Base-by-base conservation (phyloP, 2,329 filamentous ascomycete genomes). In the Talaromyces sp. region DNA sequence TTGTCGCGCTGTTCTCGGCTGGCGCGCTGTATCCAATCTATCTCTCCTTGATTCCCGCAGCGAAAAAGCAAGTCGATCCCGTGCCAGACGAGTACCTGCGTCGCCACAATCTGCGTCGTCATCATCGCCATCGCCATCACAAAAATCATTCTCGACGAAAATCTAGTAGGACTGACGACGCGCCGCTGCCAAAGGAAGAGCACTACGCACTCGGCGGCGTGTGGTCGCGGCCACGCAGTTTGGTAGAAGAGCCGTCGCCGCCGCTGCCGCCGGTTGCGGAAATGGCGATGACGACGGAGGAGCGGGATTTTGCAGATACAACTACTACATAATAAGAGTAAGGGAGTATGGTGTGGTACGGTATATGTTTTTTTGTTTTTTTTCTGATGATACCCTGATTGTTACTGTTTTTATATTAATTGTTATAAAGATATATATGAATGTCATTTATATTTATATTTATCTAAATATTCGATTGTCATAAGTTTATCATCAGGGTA, bases 1-100 rank as follows among this genome's bases (percentile, higher is more conserved):
- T 82, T 4, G 72, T 83, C 12, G 82, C 82, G 0, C 74, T 79
- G 0, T 85, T 81, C 60, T 75, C 76, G 0, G 78, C 74, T 7
- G 83, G 82, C 0, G 70, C 76, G 6, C 63, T 85, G 5, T 82
- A 85, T 65, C 81, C 84, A 0, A 51, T 86, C 4, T 84, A 82
- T 67, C 74, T 85, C 58, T 83, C 82, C 60, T 41, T 77, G 1
- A 70, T 80, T 21, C 77, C 78, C 0, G 73, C 75, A 1, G 80
- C 80, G 24, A 76, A 78, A 63, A 72, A 72, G 55, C 77, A 85
- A 54, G 80, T 83, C 6, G 82, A 84, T 61, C 81, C 81, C 0
- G 70, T 79, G 3, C 71, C 74, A 5, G 54, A 58, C 26, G 55
- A 59, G 24, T 56, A 61, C 46, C 21, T 62, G 4, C 58, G 52